A percentile compares a stretch with the other conserved stretches of the same genome.
Conservation (phyloP, 108 stramenopile genomes). For the Cyclostephanos invisitatus region DNA sequence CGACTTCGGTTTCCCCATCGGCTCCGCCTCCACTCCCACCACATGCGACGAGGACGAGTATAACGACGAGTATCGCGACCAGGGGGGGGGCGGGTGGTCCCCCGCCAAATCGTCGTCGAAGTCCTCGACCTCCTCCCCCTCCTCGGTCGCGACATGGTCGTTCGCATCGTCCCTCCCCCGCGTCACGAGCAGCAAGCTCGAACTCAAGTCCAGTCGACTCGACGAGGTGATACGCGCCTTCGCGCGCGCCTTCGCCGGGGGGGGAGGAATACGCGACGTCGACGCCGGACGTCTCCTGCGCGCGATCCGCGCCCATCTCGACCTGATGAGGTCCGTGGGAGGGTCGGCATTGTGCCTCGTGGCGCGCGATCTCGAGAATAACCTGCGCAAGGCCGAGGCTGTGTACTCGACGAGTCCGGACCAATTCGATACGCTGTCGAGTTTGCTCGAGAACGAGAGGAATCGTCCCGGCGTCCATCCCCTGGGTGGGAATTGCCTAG, state of each 20-base stretch:
- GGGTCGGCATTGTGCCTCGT: conserved; percentile 37
- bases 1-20: conserved; percentile 20
- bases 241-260: conserved; percentile 14
- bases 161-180: conserved; percentile 15
- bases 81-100: no score
- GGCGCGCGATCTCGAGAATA: conserved; percentile 44
- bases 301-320: conserved; percentile 36
- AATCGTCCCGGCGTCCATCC: conserved; percentile 28
- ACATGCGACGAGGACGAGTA: conserved; percentile 1
- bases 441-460: conserved; percentile 43
- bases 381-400: conserved; percentile 45
- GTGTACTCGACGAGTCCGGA: conserved; percentile 31
- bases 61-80: neutral
- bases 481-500: conserved; percentile 30
- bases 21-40: neutral
- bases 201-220: conserved; percentile 12
- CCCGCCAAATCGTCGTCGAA: neutral
- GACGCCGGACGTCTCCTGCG: conserved; percentile 33
- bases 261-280: conserved; percentile 21
- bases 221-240: conserved; percentile 23
- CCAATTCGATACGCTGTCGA: conserved; percentile 27
- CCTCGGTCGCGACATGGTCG: neutral
- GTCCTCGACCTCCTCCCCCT: neutral
- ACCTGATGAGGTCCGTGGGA: conserved; percentile 23
- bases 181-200: conserved; percentile 12